Base-by-base conservation (phyloP, 192 early-diverging fungal species). In the Coemansia brasiliensis region DNA sequence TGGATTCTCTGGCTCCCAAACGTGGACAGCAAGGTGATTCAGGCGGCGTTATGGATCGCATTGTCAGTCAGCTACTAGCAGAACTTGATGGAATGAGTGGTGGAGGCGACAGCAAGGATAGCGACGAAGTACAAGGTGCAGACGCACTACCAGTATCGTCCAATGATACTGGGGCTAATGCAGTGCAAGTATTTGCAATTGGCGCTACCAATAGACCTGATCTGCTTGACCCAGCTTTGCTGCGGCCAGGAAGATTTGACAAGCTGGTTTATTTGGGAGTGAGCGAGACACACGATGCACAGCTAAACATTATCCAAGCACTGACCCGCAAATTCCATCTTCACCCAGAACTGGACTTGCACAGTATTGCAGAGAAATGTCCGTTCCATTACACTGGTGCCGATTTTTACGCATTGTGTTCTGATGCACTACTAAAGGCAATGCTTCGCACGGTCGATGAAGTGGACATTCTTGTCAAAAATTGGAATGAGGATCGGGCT, bases 31-130 rank as follows among this genome's bases (percentile, higher is more conserved):
- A 96, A 69, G 97, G 97, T 12, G 96, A 99, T 56, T 92, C 91
- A 15, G 97, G 97, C 13, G 97, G 97, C 39, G 97, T 98, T 21
- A 99, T 98, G 97, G 97, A 99, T 69, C 89, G 97, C 57, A 98
- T 98, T 69, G 96, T 99, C 22, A 88, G 85, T 61, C 97, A 99
- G 77, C 67, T 99, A 32, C 69, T 99, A 6, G 95, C 96, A 1
- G 97, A 99, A 59, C 80, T 99, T 60, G 97, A 99, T 65, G 94
- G 93, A 15, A 93, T 98, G 87, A 76, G 72, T 29, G 60, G 67
- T 5, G 83, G 87, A 25, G 81, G 83, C 45, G 57, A 59, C 11
- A 50, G 50, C 55, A 39, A 40, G 8, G 56, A 58, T 16, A 26
- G 39, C 3, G 67, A 65, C 13, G 50, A 63, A 22, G 58, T 65